These are phyloP conservation scores for Dovyalis caffra DNA, from an alignment of 345 rosid species.

Conservation along the genomic window DNA sequence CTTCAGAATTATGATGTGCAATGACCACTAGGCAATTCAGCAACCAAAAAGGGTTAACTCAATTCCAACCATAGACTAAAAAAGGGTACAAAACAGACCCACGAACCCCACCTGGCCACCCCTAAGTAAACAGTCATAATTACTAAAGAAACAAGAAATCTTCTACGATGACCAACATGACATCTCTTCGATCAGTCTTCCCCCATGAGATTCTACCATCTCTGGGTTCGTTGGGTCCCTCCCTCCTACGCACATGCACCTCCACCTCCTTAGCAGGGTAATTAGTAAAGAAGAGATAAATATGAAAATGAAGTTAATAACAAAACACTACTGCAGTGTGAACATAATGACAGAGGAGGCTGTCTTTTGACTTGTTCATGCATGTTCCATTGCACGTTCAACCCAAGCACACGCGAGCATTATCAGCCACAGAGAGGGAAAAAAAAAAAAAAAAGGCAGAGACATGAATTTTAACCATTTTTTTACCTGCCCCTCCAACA, in stretches of 20 bases:
- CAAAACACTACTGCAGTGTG: neutral
- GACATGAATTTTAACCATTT: slow-evolving; percentile 14
- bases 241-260: neutral
- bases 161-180: neutral
- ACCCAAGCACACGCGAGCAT: neutral
- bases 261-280: neutral
- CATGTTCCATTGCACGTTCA: neutral
- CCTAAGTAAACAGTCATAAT: neutral
- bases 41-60: slow-evolving; percentile 6
- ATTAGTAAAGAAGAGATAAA: neutral
- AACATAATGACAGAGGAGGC: slow-evolving; percentile 14
- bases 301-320: neutral
- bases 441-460: neutral
- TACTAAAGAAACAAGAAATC: neutral
- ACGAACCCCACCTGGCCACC: slow-evolving; percentile 21
- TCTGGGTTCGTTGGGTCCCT: neutral
- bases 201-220: neutral
- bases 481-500: slow-evolving; percentile 13
- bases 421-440: neutral
- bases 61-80: neutral
- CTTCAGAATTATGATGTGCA: neutral
- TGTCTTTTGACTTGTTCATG: slow-evolving; percentile 8
- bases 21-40: neutral
- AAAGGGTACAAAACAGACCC: slow-evolving; percentile 11
- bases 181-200: neutral